A percentile compares a stretch with the other conserved stretches of the same genome.
These are phyloP conservation scores for Dioszegia aurantiaca DNA, from an alignment of 768 basidiomycete genomes.

Conservation along the genomic window DNA sequence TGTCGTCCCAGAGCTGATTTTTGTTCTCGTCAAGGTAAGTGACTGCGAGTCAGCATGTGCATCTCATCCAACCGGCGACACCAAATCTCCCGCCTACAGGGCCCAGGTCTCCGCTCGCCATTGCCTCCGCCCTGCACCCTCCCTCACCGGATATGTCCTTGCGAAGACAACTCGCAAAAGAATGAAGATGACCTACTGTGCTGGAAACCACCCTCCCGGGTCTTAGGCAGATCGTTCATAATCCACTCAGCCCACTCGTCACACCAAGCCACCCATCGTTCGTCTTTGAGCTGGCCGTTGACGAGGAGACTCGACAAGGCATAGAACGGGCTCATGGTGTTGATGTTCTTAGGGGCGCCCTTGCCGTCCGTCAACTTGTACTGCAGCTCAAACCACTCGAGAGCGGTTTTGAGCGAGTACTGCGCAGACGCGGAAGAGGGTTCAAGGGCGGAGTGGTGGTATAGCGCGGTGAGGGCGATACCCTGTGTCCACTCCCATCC, in stretches of 20 bases:
- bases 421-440: slow-evolving; percentile 26
- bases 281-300: slow-evolving; percentile 30
- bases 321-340: slow-evolving; percentile 60
- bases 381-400: slow-evolving; percentile 58
- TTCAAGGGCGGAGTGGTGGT: slow-evolving; percentile 38
- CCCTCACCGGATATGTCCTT: too few species aligned
- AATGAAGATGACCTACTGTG: slow-evolving; percentile 38
- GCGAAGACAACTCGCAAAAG: too few species aligned
- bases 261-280: slow-evolving; percentile 41
- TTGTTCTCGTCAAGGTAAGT: slow-evolving; percentile 42
- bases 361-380: slow-evolving; percentile 53
- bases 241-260: slow-evolving; percentile 55
- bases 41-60: slow-evolving; percentile 23
- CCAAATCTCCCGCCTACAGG: too few species aligned
- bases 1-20: slow-evolving; percentile 61
- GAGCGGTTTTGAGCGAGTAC: slow-evolving; percentile 54
- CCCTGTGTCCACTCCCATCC: slow-evolving; percentile 59
- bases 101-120: too few species aligned
- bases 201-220: slow-evolving; percentile 40
- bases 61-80: too few species aligned
- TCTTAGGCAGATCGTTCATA: slow-evolving; percentile 55
- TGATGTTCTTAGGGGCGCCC: slow-evolving; percentile 63
- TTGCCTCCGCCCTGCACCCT: too few species aligned
- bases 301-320: slow-evolving; percentile 33
- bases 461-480: slow-evolving; percentile 43